Evolutionary conservation across 768 basidiomycete genomes (phyloP), one percentile per base, ranked within the genome.

Genomic region (Amanita thiersii): DNA sequence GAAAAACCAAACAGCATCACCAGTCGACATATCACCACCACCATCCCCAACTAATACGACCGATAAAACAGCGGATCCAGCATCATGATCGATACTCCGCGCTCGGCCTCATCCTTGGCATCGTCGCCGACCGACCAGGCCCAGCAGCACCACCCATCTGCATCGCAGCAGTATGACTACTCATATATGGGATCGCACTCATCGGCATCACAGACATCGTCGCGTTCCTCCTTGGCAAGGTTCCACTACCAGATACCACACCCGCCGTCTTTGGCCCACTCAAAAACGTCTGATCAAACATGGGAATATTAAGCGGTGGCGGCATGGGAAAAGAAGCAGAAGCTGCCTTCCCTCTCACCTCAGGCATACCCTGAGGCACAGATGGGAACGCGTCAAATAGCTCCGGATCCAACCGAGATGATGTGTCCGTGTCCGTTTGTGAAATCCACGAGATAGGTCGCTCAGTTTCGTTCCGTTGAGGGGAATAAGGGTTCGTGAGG

Each of bases 341-440:
- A 12, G 14, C 17, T 18, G 33, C 25, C 5, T 20, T 9, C 15
- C 17, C 41, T 19, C n/a, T 6, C 29, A 7, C n/a, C 10, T 15
- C 4, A 12, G 73, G 72, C 4, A 67, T 56, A 12, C 63, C 65
- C 35, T 69, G 63, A 1, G 84, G 83, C 4, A 86, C 82, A 24
- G 73, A 72, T 17, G 85, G 85, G 58, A 86, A 86, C 5, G 80
- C 72, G 44, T 85, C 82, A 48, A 79, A 82, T 17, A 83, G 59
- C 8, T 73, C 73, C 46, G 65, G 63, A 52, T 81, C 79, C 31
- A 85, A 71, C 18, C 69, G 50, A 37, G 61, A 75, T 47, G 65
- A 75, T 48, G 64, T 61, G 46, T 55, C 65, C 2, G 68, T 64
- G 26, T 66, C 54, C 12, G 61, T 43, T 21, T 71, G 58, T 3